Evolutionary conservation across 306 rosid genomes (phyloP).

Genomic region (Acacia melanoxylon): DNA sequence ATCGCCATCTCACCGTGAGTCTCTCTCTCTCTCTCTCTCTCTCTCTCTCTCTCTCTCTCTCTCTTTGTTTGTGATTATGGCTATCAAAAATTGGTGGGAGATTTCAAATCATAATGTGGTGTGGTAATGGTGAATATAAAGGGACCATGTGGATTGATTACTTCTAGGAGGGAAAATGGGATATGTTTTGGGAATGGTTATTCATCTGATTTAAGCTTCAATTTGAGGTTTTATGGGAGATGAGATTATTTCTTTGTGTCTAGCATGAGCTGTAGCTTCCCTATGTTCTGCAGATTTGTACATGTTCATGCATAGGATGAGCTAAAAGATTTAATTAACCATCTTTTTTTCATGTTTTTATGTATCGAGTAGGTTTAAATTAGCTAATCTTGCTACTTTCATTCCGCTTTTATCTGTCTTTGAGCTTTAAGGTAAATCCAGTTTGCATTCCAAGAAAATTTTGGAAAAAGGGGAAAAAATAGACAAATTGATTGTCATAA

Average conservation of each 20-base stretch:
- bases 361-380: conserved; percentile 14
- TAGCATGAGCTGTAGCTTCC: background rate
- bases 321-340: conserved; percentile 23
- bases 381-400: conserved; percentile 17
- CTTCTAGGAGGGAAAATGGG: too few species aligned
- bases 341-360: conserved; percentile 14
- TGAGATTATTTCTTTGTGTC: background rate
- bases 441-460: background rate
- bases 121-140: too few species aligned
- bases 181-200: too few species aligned
- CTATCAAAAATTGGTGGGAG: too few species aligned
- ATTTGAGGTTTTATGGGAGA: background rate
- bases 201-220: background rate
- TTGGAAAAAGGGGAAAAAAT: background rate
- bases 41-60: too few species aligned
- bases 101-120: too few species aligned
- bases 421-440: background rate
- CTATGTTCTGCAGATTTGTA: conserved; percentile 42
- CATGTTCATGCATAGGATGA: conserved; percentile 1
- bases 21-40: too few species aligned
- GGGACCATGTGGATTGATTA: too few species aligned
- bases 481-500: background rate
- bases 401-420: background rate
- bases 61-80: too few species aligned
- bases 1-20: too few species aligned